Evolutionary conservation across 2,329 filamentous ascomycete genomes (phyloP).

Genomic region (Sporothrix brasiliensis): DNA sequence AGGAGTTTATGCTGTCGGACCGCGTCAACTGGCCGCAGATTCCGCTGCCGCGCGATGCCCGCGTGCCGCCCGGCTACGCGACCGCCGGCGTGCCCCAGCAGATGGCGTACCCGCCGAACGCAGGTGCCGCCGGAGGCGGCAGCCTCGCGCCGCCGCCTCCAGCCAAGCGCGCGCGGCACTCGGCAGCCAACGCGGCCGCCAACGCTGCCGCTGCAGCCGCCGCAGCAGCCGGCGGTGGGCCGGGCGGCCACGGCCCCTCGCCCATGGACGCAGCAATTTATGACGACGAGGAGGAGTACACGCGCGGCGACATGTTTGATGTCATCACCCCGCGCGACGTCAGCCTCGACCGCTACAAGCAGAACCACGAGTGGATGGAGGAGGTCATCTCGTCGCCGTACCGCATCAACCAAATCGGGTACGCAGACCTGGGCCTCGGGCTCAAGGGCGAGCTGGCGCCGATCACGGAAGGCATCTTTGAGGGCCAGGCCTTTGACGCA

Average conservation of each 20-base stretch:
- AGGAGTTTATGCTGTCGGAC: constrained; percentile 94
- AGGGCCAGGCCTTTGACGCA: constrained; percentile 60
- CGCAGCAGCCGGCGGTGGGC: background rate
- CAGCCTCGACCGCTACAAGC: constrained; percentile 81
- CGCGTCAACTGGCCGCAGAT: constrained; percentile 88
- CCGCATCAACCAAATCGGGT: constrained; percentile 78
- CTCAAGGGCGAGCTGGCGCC: constrained; percentile 78
- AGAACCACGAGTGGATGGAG: constrained; percentile 99
- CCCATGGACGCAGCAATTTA: constrained; percentile 45
- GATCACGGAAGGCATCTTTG: constrained; percentile 83
- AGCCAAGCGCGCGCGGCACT: constrained; percentile 57
- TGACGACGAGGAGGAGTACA: constrained; percentile 89
- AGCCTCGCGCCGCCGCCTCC: constrained; percentile 57
- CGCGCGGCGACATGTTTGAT: constrained; percentile 86
- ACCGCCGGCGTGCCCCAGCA: constrained; percentile 54
- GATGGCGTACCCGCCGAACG: constrained; percentile 64
- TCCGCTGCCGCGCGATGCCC: constrained; percentile 62
- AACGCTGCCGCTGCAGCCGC: constrained; percentile 2
- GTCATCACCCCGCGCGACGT: constrained; percentile 87
- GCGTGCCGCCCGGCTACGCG: constrained; percentile 56
- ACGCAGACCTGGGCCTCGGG: constrained; percentile 84
- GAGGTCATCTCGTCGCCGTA: constrained; percentile 93
- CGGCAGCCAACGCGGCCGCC: constrained; percentile 31
- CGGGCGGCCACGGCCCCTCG: constrained; percentile 28
- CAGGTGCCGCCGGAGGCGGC: constrained; percentile 44